Conservation (phyloP, 2,329 filamentous ascomycete species). For the Epichloe uncinata region DNA sequence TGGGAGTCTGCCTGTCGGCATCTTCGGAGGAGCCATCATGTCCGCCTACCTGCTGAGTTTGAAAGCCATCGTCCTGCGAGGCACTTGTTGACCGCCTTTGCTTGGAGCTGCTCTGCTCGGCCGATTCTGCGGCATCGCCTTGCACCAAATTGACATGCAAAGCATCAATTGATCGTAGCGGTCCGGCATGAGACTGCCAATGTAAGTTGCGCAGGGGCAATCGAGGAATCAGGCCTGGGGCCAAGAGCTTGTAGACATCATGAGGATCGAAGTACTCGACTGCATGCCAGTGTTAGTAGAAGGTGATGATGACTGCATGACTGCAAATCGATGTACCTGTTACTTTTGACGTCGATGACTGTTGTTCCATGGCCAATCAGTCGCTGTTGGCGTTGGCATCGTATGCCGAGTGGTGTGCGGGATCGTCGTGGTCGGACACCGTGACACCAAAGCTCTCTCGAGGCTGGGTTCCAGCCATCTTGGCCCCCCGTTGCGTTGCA, state of each 20-base stretch:
- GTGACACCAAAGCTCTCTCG: too few species aligned
- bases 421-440: too few species aligned
- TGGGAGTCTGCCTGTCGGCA: conserved; percentile 21
- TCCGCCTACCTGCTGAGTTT: conserved; percentile 39
- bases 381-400: conserved; percentile 16
- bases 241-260: conserved; percentile 71
- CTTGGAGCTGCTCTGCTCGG: conserved; percentile 18
- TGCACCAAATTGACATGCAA: conserved; percentile 82
- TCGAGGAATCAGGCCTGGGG: conserved; percentile 61
- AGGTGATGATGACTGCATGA: too few species aligned
- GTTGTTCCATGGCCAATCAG: conserved; percentile 44
- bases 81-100: conserved; percentile 21
- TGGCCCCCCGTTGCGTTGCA: too few species aligned
- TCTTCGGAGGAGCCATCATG: conserved; percentile 25
- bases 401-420: too few species aligned
- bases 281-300: conserved; percentile 21
- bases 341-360: conserved; percentile 62
- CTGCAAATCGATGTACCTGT: conserved; percentile 40
- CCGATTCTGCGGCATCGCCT: conserved; percentile 34
- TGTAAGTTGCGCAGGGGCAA: conserved; percentile 84
- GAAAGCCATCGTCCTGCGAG: conserved; percentile 44
- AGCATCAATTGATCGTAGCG: conserved; percentile 83
- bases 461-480: too few species aligned
- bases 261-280: conserved; percentile 96
- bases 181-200: conserved; percentile 90